Evolutionary conservation across 2,329 filamentous ascomycete genomes (phyloP), one percentile per base, ranked within the genome.

Genomic region (Aspergillus ochraceoroseus): DNA sequence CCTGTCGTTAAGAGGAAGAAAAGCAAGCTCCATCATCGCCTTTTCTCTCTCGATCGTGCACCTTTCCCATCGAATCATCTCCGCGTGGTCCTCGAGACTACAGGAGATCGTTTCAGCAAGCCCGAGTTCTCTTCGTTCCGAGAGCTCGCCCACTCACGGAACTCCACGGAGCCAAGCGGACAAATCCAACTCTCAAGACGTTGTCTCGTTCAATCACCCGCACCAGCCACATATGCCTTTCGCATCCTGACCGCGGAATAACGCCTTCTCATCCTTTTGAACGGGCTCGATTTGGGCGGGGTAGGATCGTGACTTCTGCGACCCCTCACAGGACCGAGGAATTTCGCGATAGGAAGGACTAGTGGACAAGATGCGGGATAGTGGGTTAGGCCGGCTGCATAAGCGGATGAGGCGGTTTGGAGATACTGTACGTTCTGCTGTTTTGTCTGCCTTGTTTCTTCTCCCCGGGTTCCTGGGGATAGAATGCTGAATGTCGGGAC

Each of bases 371-470:
- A 57, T 59, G 54, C 49, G 51, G 35, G 55, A 58, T 41, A 47
- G 55, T 20, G 52, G 53, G 33, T 40, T 58, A 30, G 46, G 51
- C 22, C 61, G 55, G 44, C 51, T 66, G 39, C 62, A 64, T 22
- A 65, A 61, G 50, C 53, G 51, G 45, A 59, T 66, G 56, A 57
- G 59, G 35, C 53, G 59, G 28, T 62, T 65, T 44, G 57, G 59
- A 23, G 63, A 66, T 47, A 62, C 53, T 44, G 64, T 65, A 51
- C 46, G 61, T 62, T 22, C 7, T n/a, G 12, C 9, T 12, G 19
- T 11, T 9, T 26, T 14, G 28, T 7, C 40, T 15, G 17, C 12
- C 18, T 5, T 19, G 18, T 27, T 27, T 8, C 14, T 28, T 32
- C 14, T 12, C 7, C 20, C 32, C n/a, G 13, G 31, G 19, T 7